phyloP scores from a whole-genome alignment of 163 green algal genomes.

The Volvox carteri region DNA sequence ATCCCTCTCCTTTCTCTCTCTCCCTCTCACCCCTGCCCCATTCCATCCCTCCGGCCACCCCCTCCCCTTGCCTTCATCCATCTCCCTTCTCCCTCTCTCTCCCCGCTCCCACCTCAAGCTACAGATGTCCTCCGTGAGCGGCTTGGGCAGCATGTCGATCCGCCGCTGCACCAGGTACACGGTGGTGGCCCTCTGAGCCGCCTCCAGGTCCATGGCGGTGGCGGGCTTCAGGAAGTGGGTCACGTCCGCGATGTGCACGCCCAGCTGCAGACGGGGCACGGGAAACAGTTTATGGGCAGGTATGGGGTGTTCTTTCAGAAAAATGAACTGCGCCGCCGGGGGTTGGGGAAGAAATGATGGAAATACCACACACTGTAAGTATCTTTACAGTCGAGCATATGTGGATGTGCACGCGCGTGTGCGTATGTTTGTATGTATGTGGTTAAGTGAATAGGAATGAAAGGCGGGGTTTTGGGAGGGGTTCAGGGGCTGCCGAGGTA shows the following conservation, averaged over 20 bases:
- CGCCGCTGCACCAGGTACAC: constrained; percentile 96
- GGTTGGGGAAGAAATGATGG: no score
- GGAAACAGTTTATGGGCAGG: no score
- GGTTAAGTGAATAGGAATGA: no score
- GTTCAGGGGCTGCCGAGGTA: no score
- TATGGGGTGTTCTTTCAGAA: no score
- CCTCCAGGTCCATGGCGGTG: constrained; percentile 94
- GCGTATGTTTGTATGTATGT: no score
- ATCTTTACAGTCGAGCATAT: no score
- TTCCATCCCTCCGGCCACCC: no score
- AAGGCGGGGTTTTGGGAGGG: no score
- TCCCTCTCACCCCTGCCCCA: not conserved
- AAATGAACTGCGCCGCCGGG: no score
- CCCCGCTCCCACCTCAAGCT: constrained; percentile 77
- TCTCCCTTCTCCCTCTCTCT: not conserved
- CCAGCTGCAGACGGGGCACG: constrained; percentile 56
- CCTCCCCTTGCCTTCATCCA: not conserved
- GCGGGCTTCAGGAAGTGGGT: constrained; percentile 90
- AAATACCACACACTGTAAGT: no score
- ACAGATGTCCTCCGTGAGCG: constrained; percentile 97
- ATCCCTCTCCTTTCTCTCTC: not conserved
- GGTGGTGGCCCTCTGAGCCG: constrained; percentile 86
- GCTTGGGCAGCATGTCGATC: constrained; percentile 99
- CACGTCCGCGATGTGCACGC: constrained; percentile 98
- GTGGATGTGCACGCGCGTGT: no score